phyloP scores from a whole-genome alignment of 164 flowering plant genomes.

The Macadamia tetraphylla region DNA sequence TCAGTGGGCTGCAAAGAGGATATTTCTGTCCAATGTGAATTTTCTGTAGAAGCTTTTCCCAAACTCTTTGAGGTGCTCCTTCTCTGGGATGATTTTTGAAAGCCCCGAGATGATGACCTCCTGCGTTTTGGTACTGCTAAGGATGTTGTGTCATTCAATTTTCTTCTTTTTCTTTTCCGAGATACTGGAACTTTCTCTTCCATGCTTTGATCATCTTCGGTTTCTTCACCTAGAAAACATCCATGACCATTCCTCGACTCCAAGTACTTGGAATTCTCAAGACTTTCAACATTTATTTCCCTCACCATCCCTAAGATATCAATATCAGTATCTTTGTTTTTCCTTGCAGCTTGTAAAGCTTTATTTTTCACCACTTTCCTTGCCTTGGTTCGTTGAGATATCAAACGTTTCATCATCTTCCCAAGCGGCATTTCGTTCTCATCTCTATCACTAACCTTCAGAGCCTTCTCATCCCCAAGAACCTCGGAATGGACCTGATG shows the following conservation, averaged over 20 bases:
- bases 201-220: slow-evolving; percentile 15
- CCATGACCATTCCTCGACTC: slow-evolving; percentile 58
- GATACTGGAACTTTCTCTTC: slow-evolving; percentile 15
- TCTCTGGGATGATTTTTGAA: slow-evolving; percentile 30
- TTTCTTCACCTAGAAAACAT: slow-evolving; percentile 23
- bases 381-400: slow-evolving; percentile 47
- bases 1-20: slow-evolving; percentile 18
- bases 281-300: slow-evolving; percentile 69
- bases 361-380: slow-evolving; percentile 42
- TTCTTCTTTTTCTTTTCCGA: slow-evolving; percentile 36
- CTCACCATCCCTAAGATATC: slow-evolving; percentile 83
- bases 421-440: slow-evolving; percentile 83
- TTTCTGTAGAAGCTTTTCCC: slow-evolving; percentile 20
- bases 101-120: slow-evolving; percentile 41
- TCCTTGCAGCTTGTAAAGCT: slow-evolving; percentile 27
- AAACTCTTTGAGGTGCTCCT: slow-evolving; percentile 23
- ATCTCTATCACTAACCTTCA: slow-evolving; percentile 53
- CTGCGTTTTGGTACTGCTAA: slow-evolving; percentile 51
- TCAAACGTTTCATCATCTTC: slow-evolving; percentile 61
- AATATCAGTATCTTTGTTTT: slow-evolving; percentile 42
- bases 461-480: slow-evolving; percentile 32
- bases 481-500: slow-evolving; percentile 40
- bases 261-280: slow-evolving; percentile 32
- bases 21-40: slow-evolving; percentile 7
- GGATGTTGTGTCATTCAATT: slow-evolving; percentile 25